Percentiles rank a stretch among this genome's conserved stretches.
Conservation (phyloP, 148 eudicot genomes). For the Rhododendron griersonianum region DNA sequence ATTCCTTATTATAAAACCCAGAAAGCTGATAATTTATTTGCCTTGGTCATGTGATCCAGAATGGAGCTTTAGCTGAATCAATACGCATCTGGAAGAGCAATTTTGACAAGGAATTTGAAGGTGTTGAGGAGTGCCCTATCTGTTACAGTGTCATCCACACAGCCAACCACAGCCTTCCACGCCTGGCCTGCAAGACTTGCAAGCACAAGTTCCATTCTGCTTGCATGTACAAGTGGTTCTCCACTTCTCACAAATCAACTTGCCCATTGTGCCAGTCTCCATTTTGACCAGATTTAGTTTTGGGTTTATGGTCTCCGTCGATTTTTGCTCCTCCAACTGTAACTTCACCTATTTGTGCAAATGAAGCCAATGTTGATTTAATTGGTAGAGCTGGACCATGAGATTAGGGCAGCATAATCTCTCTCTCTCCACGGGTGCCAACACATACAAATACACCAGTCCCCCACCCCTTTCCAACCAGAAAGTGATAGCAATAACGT, state of each 20-base stretch:
- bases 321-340: background rate
- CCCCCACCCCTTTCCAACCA: background rate
- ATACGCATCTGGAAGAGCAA: slow-evolving; percentile 90
- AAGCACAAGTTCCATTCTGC: slow-evolving; percentile 95
- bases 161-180: slow-evolving; percentile 77
- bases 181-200: slow-evolving; percentile 96
- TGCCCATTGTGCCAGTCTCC: slow-evolving; percentile 99
- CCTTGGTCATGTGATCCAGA: slow-evolving; percentile 35
- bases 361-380: background rate
- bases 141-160: slow-evolving; percentile 98
- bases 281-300: slow-evolving; percentile 35
- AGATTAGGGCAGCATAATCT: background rate
- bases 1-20: background rate
- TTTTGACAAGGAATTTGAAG: slow-evolving; percentile 96
- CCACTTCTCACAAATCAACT: slow-evolving; percentile 90
- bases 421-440: background rate
- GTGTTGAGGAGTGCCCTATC: slow-evolving; percentile 97
- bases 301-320: background rate
- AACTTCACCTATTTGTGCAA: background rate
- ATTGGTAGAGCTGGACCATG: slow-evolving; percentile 9
- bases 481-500: background rate
- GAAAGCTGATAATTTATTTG: background rate
- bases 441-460: background rate
- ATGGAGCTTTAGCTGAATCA: slow-evolving; percentile 96
- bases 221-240: slow-evolving; percentile 96